A percentile compares a stretch with the other conserved stretches of the same genome.
These are phyloP conservation scores for Epichloe gansuensis DNA, from an alignment of 2,329 filamentous ascomycete genomes.

Conservation along the genomic window DNA sequence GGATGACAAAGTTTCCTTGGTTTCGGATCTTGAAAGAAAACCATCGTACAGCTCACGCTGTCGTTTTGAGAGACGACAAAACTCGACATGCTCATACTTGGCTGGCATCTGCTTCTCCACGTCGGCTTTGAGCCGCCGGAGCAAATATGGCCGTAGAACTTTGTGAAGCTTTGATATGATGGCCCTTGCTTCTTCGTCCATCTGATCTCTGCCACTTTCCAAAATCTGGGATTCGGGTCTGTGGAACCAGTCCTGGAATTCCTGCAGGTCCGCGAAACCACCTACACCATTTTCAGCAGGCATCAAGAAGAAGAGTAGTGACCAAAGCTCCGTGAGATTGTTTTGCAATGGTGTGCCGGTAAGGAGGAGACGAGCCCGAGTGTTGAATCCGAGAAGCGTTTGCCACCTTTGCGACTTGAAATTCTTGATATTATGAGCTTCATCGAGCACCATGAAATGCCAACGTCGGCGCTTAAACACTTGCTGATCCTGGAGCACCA, in stretches of 20 bases:
- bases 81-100: slow-evolving; percentile 95
- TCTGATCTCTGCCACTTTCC: slow-evolving; percentile 83
- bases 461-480: slow-evolving; percentile 86
- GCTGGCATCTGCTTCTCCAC: slow-evolving; percentile 98
- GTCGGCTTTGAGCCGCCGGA: slow-evolving; percentile 85
- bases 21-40: slow-evolving; percentile 83
- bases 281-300: slow-evolving; percentile 78
- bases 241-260: slow-evolving; percentile 94
- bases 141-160: slow-evolving; percentile 79
- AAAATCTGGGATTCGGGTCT: slow-evolving; percentile 93
- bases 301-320: slow-evolving; percentile 90
- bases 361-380: slow-evolving; percentile 70
- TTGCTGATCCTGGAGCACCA: slow-evolving; percentile 86
- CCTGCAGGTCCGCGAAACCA: slow-evolving; percentile 85
- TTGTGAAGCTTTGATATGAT: slow-evolving; percentile 92
- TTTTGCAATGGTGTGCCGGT: slow-evolving; percentile 96
- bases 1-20: slow-evolving; percentile 74
- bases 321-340: slow-evolving; percentile 94
- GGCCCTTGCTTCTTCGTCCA: slow-evolving; percentile 85
- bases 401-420: slow-evolving; percentile 98
- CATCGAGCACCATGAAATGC: slow-evolving; percentile 97
- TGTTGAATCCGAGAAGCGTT: slow-evolving; percentile 86
- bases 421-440: slow-evolving; percentile 99
- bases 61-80: slow-evolving; percentile 87
- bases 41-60: slow-evolving; percentile 94